Percentiles rank a stretch among this genome's conserved stretches.
Conservation (phyloP, 164 flowering plant species). For the Nymphaea thermarum region DNA sequence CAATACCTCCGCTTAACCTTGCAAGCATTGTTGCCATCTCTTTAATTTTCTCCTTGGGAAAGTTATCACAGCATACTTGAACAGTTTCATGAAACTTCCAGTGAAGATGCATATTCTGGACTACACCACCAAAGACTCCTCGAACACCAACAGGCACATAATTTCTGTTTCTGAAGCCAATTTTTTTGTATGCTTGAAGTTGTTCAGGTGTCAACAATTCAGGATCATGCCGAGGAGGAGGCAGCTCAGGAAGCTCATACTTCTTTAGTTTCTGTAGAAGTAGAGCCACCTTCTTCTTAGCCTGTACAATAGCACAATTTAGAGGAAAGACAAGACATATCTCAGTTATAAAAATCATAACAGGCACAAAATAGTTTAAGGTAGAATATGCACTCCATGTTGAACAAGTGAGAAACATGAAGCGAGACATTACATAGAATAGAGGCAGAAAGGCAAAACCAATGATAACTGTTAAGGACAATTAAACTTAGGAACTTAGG, state of each 20-base stretch:
- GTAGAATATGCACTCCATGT: no score
- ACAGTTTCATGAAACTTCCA: conserved; percentile 99
- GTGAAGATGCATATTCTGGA: conserved; percentile 98
- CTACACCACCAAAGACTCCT: conserved; percentile 99
- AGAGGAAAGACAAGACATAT: no score
- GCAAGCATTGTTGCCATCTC: conserved; percentile 97
- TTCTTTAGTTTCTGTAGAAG: conserved; percentile 92
- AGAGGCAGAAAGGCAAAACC: no score
- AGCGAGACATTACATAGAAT: no score
- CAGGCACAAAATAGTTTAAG: no score
- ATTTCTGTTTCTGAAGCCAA: conserved; percentile 85
- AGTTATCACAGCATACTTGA: conserved; percentile 97
- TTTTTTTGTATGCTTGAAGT: conserved; percentile 87
- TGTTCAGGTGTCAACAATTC: conserved; percentile 89
- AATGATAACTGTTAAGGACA: no score
- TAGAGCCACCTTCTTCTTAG: conserved; percentile 93
- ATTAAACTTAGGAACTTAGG: no score
- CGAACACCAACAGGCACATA: conserved; percentile 97
- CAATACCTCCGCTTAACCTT: conserved; percentile 93
- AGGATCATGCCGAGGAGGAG: conserved; percentile 89
- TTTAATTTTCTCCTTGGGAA: conserved; percentile 93
- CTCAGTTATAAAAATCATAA: no score
- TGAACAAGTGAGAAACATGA: no score
- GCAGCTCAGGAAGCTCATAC: conserved; percentile 91
- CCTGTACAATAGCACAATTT: conserved; percentile 25